phyloP scores from a whole-genome alignment of 371 early-diverging fungal species.

The Mortierella sp. region DNA sequence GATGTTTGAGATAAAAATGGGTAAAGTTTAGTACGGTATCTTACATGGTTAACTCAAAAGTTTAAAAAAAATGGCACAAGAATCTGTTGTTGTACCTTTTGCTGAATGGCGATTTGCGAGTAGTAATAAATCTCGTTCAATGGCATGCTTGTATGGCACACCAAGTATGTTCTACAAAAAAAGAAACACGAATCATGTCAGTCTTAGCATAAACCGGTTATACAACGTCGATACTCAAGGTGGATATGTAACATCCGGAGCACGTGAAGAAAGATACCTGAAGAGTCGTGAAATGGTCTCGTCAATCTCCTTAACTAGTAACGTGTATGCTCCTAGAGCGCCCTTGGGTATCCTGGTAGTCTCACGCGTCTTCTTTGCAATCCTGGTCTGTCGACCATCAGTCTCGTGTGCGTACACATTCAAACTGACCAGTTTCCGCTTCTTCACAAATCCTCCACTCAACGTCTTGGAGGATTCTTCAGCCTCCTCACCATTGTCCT shows the following conservation, averaged over 20 bases:
- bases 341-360: slow-evolving; percentile 49
- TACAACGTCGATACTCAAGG: not conserved
- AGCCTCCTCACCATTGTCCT: slow-evolving; percentile 23
- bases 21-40: not conserved
- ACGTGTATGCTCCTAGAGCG: slow-evolving; percentile 40
- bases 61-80: no score
- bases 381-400: slow-evolving; percentile 63
- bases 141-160: slow-evolving; percentile 69
- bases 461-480: slow-evolving; percentile 40
- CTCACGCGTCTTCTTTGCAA: slow-evolving; percentile 61
- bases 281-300: slow-evolving; percentile 60
- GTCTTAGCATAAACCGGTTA: not conserved
- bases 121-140: slow-evolving; percentile 86
- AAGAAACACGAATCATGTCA: not conserved
- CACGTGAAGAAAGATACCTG: slow-evolving; percentile 51
- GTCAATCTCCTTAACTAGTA: slow-evolving; percentile 65
- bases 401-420: slow-evolving; percentile 42
- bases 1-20: not conserved
- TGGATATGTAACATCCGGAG: not conserved
- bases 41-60: not conserved
- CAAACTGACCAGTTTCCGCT: slow-evolving; percentile 58
- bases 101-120: slow-evolving; percentile 72
- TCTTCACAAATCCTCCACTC: slow-evolving; percentile 28
- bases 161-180: slow-evolving; percentile 61
- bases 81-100: slow-evolving; percentile 64